phyloP scores from a whole-genome alignment of 495 filamentous ascomycete species.

The Aspergillus coremiiformis region DNA sequence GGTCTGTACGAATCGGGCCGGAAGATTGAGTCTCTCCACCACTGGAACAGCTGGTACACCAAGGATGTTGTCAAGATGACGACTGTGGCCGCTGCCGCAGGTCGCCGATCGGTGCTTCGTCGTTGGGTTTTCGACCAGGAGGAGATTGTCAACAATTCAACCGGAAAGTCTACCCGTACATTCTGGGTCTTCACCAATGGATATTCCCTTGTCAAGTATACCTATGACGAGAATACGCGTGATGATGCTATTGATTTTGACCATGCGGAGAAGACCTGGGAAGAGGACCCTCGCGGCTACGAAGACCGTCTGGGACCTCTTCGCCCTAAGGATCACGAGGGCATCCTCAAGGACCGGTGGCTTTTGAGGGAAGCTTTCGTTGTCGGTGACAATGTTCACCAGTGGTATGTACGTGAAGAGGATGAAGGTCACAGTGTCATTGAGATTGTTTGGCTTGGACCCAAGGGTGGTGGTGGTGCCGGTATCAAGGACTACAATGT shows the following conservation, averaged over 20 bases:
- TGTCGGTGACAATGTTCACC: constrained; percentile 42
- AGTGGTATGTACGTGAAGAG: constrained; percentile 42
- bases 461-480: constrained; percentile 37
- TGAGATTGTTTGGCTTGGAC: constrained; percentile 45
- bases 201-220: constrained; percentile 53
- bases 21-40: constrained; percentile 53
- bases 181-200: constrained; percentile 56
- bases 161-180: constrained; percentile 33
- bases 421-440: constrained; percentile 42
- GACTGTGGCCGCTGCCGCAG: constrained; percentile 46
- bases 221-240: constrained; percentile 34
- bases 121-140: constrained; percentile 54
- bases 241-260: constrained; percentile 47
- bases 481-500: constrained; percentile 27
- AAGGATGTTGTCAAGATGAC: constrained; percentile 55
- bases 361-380: constrained; percentile 35
- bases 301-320: constrained; percentile 48
- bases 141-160: constrained; percentile 33
- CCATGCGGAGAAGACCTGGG: constrained; percentile 56
- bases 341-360: constrained; percentile 42
- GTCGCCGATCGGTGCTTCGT: constrained; percentile 53
- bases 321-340: constrained; percentile 35
- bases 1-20: constrained; percentile 58
- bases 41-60: constrained; percentile 53
- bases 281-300: constrained; percentile 42